Evolutionary conservation across 2,329 filamentous ascomycete genomes (phyloP), one percentile per base, ranked within the genome.

Genomic region (Aphanoascus verrucosus): DNA sequence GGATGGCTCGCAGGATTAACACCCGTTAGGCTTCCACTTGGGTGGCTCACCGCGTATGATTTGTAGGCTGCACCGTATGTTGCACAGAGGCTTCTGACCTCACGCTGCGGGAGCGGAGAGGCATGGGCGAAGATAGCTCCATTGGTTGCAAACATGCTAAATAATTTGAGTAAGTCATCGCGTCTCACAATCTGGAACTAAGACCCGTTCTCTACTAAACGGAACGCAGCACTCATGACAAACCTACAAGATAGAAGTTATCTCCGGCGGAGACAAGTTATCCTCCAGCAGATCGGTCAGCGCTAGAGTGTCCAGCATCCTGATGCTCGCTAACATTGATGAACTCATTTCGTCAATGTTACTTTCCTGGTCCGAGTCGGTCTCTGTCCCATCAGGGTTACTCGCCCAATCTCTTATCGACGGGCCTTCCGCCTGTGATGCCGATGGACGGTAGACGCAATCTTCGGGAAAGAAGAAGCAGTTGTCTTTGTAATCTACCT

Each of bases 381-480:
- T 63, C 53, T 64, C 63, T 3, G 45, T 44, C 19, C 44, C 48
- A 48, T 52, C 47, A 2, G 53, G 53, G 20, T 48, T 55, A 28
- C 48, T 55, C 31, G 40, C 46, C 52, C 52, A 54, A 28, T 54
- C 47, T 31, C 38, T 44, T 19, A 28, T 17, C 38, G 35, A 34
- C 7, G 23, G 41, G 32, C 19, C 20, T 42, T 45, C 44, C 14
- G 44, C 28, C 32, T 49, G 35, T 19, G 53, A 19, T n/a, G 41
- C n/a, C n/a, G 49, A 44, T n/a, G 68, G 67, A 14, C 67, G 65
- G 58, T 65, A 71, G 48, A 66, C 66, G 60, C 67, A 72, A 55
- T 72, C 69, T 59, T 72, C 69, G 8, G 69, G 69, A 38, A 71
- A 72, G 58, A 72, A 71, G 59, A 72, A 72, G 54, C 64, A 69